phyloP scores from a whole-genome alignment of 2,329 filamentous ascomycete species.

The Xylariaceae sp. region DNA sequence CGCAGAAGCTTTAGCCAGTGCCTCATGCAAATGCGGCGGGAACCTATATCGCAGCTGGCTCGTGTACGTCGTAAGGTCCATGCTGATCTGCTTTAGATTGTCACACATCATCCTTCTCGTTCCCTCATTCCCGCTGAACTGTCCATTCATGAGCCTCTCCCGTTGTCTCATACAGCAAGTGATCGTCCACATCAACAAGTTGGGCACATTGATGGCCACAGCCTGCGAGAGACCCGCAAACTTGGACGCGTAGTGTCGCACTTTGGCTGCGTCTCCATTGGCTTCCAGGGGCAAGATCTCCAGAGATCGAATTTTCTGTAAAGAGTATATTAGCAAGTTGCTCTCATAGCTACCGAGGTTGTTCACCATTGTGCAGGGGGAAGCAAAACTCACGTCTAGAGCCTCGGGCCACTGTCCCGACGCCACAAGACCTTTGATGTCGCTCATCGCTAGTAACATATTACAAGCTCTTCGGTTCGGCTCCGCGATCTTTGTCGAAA shows the following conservation, averaged over 20 bases:
- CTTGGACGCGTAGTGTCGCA: constrained; percentile 76
- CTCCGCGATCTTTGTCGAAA: constrained; percentile 56
- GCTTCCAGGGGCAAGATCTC: constrained; percentile 79
- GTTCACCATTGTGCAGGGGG: not conserved
- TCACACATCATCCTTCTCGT: constrained; percentile 64
- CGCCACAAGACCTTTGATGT: constrained; percentile 57
- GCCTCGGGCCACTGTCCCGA: constrained; percentile 54
- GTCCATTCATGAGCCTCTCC: constrained; percentile 64
- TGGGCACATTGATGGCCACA: constrained; percentile 85
- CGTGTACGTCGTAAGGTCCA: constrained; percentile 91
- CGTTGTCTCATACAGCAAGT: constrained; percentile 79
- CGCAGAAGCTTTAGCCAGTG: constrained; percentile 75
- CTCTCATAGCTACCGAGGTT: not conserved
- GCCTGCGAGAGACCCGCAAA: constrained; percentile 77
- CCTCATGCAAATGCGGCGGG: constrained; percentile 83
- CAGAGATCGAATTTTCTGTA: constrained; percentile 67
- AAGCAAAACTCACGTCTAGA: constrained; percentile 51
- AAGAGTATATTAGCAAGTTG: constrained; percentile 4
- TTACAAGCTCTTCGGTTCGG: constrained; percentile 56
- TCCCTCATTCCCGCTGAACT: constrained; percentile 72
- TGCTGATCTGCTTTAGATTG: constrained; percentile 73
- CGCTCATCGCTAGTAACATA: constrained; percentile 59
- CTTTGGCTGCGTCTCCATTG: constrained; percentile 69
- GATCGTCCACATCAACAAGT: constrained; percentile 91
- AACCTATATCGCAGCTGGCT: constrained; percentile 89